Percentiles rank a stretch among this genome's conserved stretches.
These are phyloP conservation scores for Blastocystis sp. DNA, from an alignment of 352 stramenopile species.

Conservation along the genomic window DNA sequence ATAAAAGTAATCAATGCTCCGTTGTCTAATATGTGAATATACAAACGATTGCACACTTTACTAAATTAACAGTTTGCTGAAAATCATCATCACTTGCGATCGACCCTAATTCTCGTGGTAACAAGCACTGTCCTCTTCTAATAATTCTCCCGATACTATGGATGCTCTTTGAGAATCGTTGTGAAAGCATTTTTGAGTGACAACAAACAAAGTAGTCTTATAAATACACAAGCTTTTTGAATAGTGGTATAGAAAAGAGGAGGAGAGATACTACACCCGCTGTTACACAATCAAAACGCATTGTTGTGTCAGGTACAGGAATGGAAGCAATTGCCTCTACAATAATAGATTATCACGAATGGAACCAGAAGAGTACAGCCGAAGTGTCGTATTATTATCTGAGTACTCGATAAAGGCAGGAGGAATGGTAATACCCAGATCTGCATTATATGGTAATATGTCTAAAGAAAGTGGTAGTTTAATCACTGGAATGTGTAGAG, in stretches of 20 bases:
- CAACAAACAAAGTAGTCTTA: neutral
- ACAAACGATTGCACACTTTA: neutral
- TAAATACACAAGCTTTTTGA: neutral
- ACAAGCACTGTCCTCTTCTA: neutral
- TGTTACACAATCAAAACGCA: constrained; percentile 38
- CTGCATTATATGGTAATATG: neutral
- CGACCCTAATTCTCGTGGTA: neutral
- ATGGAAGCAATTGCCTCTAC: neutral
- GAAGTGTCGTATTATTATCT: neutral
- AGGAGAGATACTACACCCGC: neutral
- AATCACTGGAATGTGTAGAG: neutral
- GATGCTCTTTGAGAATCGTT: neutral
- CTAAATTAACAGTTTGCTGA: neutral
- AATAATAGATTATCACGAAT: neutral
- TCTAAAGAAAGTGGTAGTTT: neutral
- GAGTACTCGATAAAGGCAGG: neutral
- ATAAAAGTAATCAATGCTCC: constrained; percentile 31
- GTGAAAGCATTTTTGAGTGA: neutral
- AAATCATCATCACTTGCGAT: neutral
- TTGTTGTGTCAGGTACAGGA: neutral
- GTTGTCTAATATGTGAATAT: neutral
- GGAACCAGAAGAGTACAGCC: neutral
- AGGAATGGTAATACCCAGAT: neutral
- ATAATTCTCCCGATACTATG: neutral
- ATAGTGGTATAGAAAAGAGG: neutral